These are phyloP conservation scores for Nidularia sp. DNA, from an alignment of 768 basidiomycete genomes.

Conservation along the genomic window DNA sequence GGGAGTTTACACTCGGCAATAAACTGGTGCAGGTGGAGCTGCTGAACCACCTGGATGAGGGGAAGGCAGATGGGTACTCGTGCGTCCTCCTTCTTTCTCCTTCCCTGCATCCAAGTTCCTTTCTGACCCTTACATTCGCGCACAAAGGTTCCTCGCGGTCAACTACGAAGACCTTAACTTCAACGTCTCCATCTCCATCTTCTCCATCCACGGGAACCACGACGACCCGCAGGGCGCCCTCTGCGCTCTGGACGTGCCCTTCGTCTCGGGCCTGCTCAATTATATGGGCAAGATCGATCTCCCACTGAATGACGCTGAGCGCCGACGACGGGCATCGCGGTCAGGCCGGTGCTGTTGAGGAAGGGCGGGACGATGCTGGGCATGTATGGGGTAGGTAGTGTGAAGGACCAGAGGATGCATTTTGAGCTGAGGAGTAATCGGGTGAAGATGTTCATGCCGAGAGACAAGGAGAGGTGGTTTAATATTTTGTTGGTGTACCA, in stretches of 20 bases:
- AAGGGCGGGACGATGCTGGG: conserved; percentile 89
- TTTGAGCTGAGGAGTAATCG: conserved; percentile 92
- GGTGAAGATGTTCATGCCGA: conserved; percentile 95
- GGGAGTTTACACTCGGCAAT: conserved; percentile 88
- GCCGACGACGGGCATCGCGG: conserved; percentile 69
- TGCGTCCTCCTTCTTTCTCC: conserved; percentile 24
- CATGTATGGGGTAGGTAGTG: conserved; percentile 93
- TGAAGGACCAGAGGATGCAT: conserved; percentile 96
- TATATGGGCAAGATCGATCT: conserved; percentile 98
- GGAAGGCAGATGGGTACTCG: conserved; percentile 82
- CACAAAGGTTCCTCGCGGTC: conserved; percentile 82
- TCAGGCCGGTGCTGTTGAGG: conserved; percentile 85
- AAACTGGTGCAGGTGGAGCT: conserved; percentile 89
- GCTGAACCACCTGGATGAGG: conserved; percentile 88
- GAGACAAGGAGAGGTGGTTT: conserved; percentile 90
- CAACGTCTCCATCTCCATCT: conserved; percentile 94
- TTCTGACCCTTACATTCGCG: too few species aligned
- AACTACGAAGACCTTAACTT: conserved; percentile 98
- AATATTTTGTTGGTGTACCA: conserved; percentile 93
- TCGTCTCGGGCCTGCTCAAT: conserved; percentile 90
- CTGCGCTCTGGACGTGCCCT: conserved; percentile 91
- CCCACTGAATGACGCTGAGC: conserved; percentile 68
- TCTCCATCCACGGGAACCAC: conserved; percentile 99
- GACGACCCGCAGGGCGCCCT: conserved; percentile 98
- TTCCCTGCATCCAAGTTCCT: too few species aligned